These are phyloP conservation scores for Diaporthe sp. DNA, from an alignment of 2,329 filamentous ascomycete genomes.

Conservation along the genomic window DNA sequence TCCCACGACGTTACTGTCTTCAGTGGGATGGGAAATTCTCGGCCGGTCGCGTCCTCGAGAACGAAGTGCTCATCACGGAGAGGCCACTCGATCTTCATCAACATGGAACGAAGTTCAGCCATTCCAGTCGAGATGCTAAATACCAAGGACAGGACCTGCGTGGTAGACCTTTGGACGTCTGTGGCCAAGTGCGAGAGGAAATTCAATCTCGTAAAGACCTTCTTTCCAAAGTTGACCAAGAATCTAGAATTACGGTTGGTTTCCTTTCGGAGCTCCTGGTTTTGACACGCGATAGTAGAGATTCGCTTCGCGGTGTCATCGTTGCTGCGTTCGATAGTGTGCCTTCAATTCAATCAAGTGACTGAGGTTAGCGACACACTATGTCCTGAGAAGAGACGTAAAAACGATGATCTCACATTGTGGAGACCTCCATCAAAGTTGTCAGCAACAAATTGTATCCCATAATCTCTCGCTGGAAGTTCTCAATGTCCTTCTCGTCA, in stretches of 20 bases:
- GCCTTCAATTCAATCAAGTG: background rate
- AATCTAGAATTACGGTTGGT: background rate
- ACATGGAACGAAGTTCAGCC: background rate
- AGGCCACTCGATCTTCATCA: slow-evolving; percentile 4
- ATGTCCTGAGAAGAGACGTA: background rate
- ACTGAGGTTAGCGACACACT: background rate
- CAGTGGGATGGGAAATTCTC: background rate
- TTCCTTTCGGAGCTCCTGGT: background rate
- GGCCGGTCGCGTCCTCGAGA: slow-evolving; percentile 14
- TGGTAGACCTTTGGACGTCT: background rate
- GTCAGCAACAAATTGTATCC: background rate
- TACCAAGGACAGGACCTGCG: background rate
- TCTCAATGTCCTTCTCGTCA: slow-evolving; percentile 5
- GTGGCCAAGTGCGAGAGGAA: background rate
- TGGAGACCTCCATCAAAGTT: background rate
- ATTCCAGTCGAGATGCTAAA: background rate
- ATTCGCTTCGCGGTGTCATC: background rate
- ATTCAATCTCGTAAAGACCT: background rate
- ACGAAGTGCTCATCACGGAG: background rate
- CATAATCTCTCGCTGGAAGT: slow-evolving; percentile 1
- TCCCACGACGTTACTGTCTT: background rate
- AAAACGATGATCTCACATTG: background rate
- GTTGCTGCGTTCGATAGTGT: background rate
- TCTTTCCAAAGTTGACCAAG: background rate
- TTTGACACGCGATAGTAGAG: background rate